These are phyloP conservation scores for Apiospora saccharicola DNA, from an alignment of 2,329 filamentous ascomycete genomes.

Conservation along the genomic window DNA sequence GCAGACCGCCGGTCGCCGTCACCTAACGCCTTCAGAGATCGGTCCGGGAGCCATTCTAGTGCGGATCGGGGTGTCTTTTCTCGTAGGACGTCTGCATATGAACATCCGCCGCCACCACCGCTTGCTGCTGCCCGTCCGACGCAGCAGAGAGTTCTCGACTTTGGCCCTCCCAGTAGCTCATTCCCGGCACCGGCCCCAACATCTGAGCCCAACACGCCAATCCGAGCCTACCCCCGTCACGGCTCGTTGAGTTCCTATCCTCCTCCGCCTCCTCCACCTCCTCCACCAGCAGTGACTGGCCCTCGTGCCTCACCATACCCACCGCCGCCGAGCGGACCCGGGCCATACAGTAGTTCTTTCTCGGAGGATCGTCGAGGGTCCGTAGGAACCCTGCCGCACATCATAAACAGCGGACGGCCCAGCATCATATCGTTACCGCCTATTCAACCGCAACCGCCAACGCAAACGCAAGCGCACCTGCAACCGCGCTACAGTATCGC, in stretches of 20 bases:
- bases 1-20: constrained; percentile 48
- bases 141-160: constrained; percentile 19
- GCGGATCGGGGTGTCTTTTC: constrained; percentile 39
- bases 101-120: constrained; percentile 35
- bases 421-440: neutral
- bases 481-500: constrained; percentile 14
- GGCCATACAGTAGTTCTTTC: neutral
- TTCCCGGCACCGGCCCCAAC: constrained; percentile 24
- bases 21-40: constrained; percentile 41
- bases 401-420: neutral
- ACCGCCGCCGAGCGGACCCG: constrained; percentile 5
- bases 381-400: constrained; percentile 28
- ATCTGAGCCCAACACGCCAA: constrained; percentile 27
- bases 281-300: neutral
- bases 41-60: constrained; percentile 43
- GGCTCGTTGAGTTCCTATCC: constrained; percentile 15
- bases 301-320: constrained; percentile 6
- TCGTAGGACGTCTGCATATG: constrained; percentile 41
- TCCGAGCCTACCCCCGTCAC: constrained; percentile 13
- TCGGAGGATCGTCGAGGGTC: constrained; percentile 1
- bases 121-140: constrained; percentile 19
- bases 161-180: constrained; percentile 23
- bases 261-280: neutral
- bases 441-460: neutral
- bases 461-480: neutral